phyloP scores from a whole-genome alignment of 345 rosid species.

The Brassica nigra region DNA sequence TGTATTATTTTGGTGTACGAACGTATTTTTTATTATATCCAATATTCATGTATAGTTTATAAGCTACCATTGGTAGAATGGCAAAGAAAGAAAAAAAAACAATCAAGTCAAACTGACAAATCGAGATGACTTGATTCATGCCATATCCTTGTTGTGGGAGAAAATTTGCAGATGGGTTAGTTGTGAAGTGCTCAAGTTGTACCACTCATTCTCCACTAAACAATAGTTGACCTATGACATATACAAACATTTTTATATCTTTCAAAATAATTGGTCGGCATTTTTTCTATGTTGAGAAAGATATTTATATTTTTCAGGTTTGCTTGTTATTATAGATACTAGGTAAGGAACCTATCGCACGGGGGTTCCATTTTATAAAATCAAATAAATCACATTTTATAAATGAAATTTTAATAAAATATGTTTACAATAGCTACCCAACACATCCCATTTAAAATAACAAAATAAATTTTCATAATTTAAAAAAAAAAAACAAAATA shows the following conservation, averaged over 20 bases:
- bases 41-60: neutral
- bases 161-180: neutral
- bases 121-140: conserved; percentile 8
- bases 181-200: conserved; percentile 3
- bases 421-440: too few species aligned
- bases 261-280: neutral
- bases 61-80: neutral
- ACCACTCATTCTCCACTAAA: conserved; percentile 21
- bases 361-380: too few species aligned
- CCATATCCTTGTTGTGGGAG: neutral
- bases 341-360: too few species aligned
- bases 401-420: too few species aligned
- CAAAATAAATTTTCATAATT: too few species aligned
- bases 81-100: neutral
- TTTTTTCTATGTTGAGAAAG: neutral
- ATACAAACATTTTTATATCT: conserved; percentile 7
- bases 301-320: neutral
- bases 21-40: neutral
- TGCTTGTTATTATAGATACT: neutral
- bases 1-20: neutral
- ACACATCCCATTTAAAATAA: too few species aligned
- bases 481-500: too few species aligned
- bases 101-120: neutral
- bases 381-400: too few species aligned
- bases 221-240: conserved; percentile 16